Base-by-base conservation (phyloP, 2,329 filamentous ascomycete species). In the Colletotrichum sp. region DNA sequence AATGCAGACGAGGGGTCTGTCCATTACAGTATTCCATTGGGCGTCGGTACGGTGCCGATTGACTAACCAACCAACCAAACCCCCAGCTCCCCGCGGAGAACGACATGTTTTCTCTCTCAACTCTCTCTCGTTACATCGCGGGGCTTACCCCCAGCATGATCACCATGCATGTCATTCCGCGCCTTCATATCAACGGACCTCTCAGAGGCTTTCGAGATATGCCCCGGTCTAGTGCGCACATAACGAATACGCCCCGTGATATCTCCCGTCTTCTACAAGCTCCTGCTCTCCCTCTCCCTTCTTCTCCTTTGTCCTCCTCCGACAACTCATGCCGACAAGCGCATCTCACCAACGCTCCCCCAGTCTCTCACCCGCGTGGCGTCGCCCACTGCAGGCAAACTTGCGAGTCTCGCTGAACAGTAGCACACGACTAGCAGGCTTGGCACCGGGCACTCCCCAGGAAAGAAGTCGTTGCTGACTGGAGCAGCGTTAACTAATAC, bases 301-400 rank as follows among this genome's bases (percentile, higher is more conserved):
- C 24, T 34, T 24, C 28, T 36, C 12, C 55, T 60, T 48, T 43
- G 18, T 39, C 34, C 15, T 60, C 32, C 67, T 18, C 18, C 26
- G 36, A 59, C 59, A 39, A 70, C 36, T 28, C 6, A 34, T 70
- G 57, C 59, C 59, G 36, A 67, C 55, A 52, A 24, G 9, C 16
- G 12, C 43, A n/a, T n/a, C 69, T 48, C 43, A 30, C 28, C 18
- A 61, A 30, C 21, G 7, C 21, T 65, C 59, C 59, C 32, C 67
- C 12, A 55, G 61, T 63, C 30, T 71, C 28, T 39, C 67, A 67
- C 68, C 72, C 55, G 52, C 39, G 61, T 75, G 69, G 72, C 72
- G 72, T 67, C 36, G 63, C 65, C 32, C 63, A 73, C 68, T 7
- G 26, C 39, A 75, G 73, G 28, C 63, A 73, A 75, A 73, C 55